Percentiles rank a stretch among this genome's conserved stretches.
Evolutionary conservation across 345 rosid species (phyloP).

Genomic region (Microthlaspi erraticum): DNA sequence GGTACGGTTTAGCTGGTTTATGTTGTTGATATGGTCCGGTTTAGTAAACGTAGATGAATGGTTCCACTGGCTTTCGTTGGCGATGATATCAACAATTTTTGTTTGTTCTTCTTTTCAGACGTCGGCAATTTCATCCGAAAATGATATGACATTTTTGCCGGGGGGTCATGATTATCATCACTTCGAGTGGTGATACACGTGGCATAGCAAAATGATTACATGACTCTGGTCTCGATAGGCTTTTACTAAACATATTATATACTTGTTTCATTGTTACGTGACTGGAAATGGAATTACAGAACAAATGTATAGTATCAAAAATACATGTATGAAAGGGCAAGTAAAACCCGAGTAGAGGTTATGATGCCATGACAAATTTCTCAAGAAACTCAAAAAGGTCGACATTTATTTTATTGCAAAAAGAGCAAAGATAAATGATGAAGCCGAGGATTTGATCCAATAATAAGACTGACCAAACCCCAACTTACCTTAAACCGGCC

Average conservation of each 20-base stretch:
- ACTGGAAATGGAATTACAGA: constrained; percentile 11
- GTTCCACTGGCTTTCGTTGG: constrained; percentile 6
- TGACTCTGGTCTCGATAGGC: too few species aligned
- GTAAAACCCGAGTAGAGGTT: not conserved
- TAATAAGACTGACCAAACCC: constrained; percentile 22
- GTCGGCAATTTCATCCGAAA: not conserved
- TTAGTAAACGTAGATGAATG: constrained; percentile 19
- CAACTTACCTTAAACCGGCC: constrained; percentile 24
- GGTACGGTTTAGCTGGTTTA: constrained; percentile 18
- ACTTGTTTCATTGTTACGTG: not conserved
- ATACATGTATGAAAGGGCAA: constrained; percentile 4
- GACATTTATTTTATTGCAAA: not conserved
- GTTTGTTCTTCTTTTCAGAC: not conserved
- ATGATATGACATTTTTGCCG: too few species aligned
- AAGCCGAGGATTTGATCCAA: not conserved
- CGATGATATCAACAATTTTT: constrained; percentile 13
- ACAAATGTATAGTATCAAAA: constrained; percentile 5
- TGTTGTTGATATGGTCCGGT: constrained; percentile 18
- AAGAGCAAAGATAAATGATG: not conserved
- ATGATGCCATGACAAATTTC: constrained; percentile 18
- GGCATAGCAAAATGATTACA: too few species aligned
- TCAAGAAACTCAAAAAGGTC: constrained; percentile 16
- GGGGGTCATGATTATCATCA: too few species aligned
- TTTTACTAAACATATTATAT: too few species aligned
- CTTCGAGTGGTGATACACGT: too few species aligned